Base-by-base conservation (phyloP, 164 flowering plant species). In the Vitis rupestris region DNA sequence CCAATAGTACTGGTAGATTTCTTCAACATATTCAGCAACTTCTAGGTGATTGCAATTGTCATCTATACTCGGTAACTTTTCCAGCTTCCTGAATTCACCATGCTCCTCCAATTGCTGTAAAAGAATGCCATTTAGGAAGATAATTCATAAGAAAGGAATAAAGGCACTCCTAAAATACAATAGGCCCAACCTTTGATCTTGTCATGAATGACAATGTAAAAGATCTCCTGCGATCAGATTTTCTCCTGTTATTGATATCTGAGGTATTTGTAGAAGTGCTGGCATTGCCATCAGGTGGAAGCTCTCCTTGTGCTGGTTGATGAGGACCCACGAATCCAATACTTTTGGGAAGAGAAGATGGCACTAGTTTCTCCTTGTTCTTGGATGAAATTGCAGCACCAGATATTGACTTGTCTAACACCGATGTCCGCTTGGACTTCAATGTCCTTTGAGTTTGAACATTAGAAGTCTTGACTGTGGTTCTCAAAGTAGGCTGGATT, bases 21-120 rank as follows among this genome's bases (percentile, higher is more conserved):
- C 97, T 78, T 92, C 96, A 67, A 92, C 86, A 71, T 94, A 94
- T 75, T 88, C 94, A 67, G 89, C 78, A 76, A 92, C 98, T 83
- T 94, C 97, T 61, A 94, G 87, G 65, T 83, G 91, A 80, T 94
- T 90, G 56, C 62, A 50, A 16, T 72, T 67, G 83, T 92, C 86
- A 79, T 94, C 91, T 44, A 94, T 91, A 61, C 61, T 79, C 8
- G 93, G 90, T 65, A 92, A 79, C 56, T 79, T 78, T 61, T 83
- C 82, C 69, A 71, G 76, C 63, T 83, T 63, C 17, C 10, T 29
- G 52, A 58, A 64, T 61, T 71, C 78, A 67, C 74, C 72, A 68
- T 70, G 53, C 49, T 81, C 70, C 70, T 75, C 81, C 11, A 81
- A 57, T 9, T 84, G 59, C 94, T 88, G 82, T 71, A 75, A 72